These are phyloP conservation scores for Leccinum longicurvipes DNA, from an alignment of 768 basidiomycete genomes.

Conservation along the genomic window DNA sequence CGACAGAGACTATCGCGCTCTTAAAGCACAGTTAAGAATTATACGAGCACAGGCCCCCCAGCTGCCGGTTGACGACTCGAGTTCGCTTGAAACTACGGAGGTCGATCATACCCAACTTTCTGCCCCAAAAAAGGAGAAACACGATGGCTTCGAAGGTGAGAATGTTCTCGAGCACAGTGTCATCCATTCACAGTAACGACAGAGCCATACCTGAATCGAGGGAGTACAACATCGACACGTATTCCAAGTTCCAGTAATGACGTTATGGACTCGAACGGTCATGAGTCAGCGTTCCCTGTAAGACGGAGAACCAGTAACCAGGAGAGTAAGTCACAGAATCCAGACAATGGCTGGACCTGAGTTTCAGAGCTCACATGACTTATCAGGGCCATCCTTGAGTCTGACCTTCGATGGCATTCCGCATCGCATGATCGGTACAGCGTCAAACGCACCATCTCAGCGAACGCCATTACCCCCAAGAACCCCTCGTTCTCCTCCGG, in stretches of 20 bases:
- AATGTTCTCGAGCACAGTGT: neutral
- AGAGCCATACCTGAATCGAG: neutral
- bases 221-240: neutral
- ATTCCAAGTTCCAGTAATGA: neutral
- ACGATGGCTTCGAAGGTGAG: neutral
- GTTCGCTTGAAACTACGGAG: slow-evolving; percentile 1
- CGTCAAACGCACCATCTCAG: slow-evolving; percentile 15
- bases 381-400: slow-evolving; percentile 14
- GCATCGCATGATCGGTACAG: neutral
- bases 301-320: neutral
- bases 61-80: slow-evolving; percentile 14
- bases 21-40: slow-evolving; percentile 65
- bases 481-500: slow-evolving; percentile 7
- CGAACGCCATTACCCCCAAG: slow-evolving; percentile 9
- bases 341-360: neutral
- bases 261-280: neutral
- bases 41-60: slow-evolving; percentile 39
- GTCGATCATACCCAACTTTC: neutral
- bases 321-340: slow-evolving; percentile 6
- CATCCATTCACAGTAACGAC: neutral
- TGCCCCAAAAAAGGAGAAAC: neutral
- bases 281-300: neutral
- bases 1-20: slow-evolving; percentile 64
- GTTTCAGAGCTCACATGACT: neutral
- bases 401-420: slow-evolving; percentile 11